A percentile compares a stretch with the other conserved stretches of the same genome.
phyloP scores from a whole-genome alignment of 306 rosid species.

The Trifolium pratense region DNA sequence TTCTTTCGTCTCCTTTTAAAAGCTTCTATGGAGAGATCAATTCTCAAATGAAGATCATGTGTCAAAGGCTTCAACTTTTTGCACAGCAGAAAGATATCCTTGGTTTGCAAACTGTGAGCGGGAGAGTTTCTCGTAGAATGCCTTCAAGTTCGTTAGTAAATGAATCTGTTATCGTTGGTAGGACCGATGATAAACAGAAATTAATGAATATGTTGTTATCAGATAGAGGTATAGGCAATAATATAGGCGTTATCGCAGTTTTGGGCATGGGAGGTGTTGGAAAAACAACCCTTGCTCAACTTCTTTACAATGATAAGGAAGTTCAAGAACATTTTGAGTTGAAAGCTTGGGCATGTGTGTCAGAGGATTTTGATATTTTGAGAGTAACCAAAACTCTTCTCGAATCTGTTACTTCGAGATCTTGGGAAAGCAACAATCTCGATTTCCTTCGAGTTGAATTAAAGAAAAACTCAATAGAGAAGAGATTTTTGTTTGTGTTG shows the following conservation, averaged over 20 bases:
- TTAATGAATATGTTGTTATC: not conserved
- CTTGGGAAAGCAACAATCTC: too few species aligned
- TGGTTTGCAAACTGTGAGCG: not conserved
- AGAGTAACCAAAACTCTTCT: too few species aligned
- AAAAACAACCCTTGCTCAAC: too few species aligned
- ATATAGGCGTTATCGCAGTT: conserved; percentile 19
- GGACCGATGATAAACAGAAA: not conserved
- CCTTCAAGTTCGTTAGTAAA: not conserved
- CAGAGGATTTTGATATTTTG: too few species aligned
- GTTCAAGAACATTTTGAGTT: too few species aligned
- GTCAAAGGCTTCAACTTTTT: not conserved
- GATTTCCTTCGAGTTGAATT: too few species aligned
- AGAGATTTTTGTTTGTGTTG: not conserved
- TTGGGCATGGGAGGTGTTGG: too few species aligned
- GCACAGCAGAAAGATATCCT: not conserved
- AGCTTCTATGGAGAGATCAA: conserved; percentile 43
- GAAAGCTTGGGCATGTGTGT: too few species aligned
- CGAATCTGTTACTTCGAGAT: too few species aligned
- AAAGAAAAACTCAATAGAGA: too few species aligned
- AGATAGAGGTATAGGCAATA: not conserved
- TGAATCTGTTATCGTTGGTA: not conserved
- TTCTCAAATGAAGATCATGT: conserved; percentile 33
- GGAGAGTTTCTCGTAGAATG: not conserved
- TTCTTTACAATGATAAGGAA: too few species aligned
- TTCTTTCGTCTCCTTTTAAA: conserved; percentile 37